Percentiles rank a stretch among this genome's conserved stretches.
These are phyloP conservation scores for Xylaria castorea DNA, from an alignment of 495 filamentous ascomycete genomes.

Conservation along the genomic window DNA sequence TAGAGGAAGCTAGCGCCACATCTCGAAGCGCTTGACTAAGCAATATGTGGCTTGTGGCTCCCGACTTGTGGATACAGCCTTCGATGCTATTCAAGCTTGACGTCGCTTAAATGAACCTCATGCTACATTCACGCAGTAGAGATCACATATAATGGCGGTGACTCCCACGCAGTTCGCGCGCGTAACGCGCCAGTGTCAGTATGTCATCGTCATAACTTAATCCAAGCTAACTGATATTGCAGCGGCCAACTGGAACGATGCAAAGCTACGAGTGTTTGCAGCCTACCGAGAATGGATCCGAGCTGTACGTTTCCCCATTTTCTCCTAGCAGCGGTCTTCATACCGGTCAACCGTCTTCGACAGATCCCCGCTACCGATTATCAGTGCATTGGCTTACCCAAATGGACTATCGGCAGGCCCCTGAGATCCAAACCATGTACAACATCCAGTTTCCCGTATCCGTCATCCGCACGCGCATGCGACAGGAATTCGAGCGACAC, in stretches of 20 bases:
- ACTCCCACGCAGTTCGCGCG: constrained; percentile 92
- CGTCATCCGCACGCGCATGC: constrained; percentile 87
- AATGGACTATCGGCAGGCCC: constrained; percentile 65
- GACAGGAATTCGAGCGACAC: constrained; percentile 97
- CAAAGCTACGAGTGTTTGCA: constrained; percentile 78
- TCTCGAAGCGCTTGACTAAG: constrained; percentile 25
- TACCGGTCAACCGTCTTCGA: neutral
- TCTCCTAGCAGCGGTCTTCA: neutral
- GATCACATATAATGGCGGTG: constrained; percentile 61
- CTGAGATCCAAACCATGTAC: constrained; percentile 97
- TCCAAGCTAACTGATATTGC: constrained; percentile 22
- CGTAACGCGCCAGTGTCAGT: constrained; percentile 88
- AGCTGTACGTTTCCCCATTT: constrained; percentile 69
- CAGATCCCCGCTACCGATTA: neutral
- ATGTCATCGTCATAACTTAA: neutral
- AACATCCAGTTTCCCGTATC: constrained; percentile 87
- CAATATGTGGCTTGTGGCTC: constrained; percentile 25
- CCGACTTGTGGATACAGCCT: neutral
- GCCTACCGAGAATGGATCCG: constrained; percentile 94
- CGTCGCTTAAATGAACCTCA: constrained; percentile 35
- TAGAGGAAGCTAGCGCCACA: constrained; percentile 5
- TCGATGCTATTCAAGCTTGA: constrained; percentile 28
- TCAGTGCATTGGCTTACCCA: constrained; percentile 24
- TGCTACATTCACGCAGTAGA: constrained; percentile 30
- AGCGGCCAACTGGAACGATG: constrained; percentile 90